Evolutionary conservation across 345 rosid species (phyloP), one percentile per base, ranked within the genome.

Genomic region (Hibiscus syriacus): DNA sequence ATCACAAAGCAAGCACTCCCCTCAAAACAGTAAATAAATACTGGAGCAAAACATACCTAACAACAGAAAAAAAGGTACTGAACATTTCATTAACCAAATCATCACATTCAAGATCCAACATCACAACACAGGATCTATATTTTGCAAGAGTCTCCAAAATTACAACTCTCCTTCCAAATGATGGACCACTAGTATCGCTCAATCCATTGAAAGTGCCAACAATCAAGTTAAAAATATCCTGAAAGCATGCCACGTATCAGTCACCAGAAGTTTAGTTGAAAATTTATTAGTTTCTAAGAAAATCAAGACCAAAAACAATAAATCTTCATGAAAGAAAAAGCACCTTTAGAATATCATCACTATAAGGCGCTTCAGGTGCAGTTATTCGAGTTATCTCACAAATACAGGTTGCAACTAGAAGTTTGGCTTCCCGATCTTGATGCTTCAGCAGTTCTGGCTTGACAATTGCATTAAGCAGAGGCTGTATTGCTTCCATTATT

Each of bases 311-410:
- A 63, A 46, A 66, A 56, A 34, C 48, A 69, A 61, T 63, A 20
- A 41, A 64, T 57, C 58, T 62, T 45, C 8, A 68, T 39, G 57
- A 50, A 49, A 64, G 45, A 75, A 67, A n/a, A 63, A 25, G 55
- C 70, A 91, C 99, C 99, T 88, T 94, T 70, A 94, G 76, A 70
- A 82, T 78, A 57, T 83, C 92, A 79, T 89, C 99, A 64, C 73
- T 78, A 61, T 91, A 94, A 71, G 99, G 98, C 64, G 98, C 96
- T 78, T 89, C 96, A 48, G 99, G 99, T n/a, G 99, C 99, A 68
- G 99, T 89, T 55, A 94, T 85, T 60, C 99, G 88, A 66, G 98
- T 89, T 70, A 91, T 86, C 82, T 94, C 99, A 71, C 97, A 94
- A 69, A 91, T 79, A 64, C 96, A 94, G n/a, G 95, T 84, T 16